phyloP scores from a whole-genome alignment of 257 asterid genomes.

The Solanum megistacrolobum region DNA sequence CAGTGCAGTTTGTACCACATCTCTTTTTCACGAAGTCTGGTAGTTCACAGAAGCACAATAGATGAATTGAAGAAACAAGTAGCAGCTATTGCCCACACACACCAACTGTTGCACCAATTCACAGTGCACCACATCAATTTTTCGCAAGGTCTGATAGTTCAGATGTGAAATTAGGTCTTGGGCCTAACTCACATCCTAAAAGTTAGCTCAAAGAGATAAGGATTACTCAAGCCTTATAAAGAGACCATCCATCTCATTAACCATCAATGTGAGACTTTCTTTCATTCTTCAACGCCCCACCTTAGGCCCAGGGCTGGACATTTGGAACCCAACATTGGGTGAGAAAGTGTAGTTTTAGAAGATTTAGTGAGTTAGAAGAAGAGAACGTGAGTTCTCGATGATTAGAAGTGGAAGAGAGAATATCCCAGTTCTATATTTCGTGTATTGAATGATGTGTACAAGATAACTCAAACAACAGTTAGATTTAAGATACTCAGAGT shows the following conservation, averaged over 20 bases:
- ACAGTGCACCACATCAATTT: too few species aligned
- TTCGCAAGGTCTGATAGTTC: too few species aligned
- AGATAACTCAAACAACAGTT: background rate
- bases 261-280: background rate
- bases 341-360: too few species aligned
- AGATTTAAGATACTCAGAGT: background rate
- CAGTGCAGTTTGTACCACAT: conserved; percentile 20
- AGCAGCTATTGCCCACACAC: too few species aligned
- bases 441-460: background rate
- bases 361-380: background rate
- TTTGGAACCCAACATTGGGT: background rate
- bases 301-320: background rate
- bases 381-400: background rate
- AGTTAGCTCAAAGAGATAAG: too few species aligned
- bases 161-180: too few species aligned
- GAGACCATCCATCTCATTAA: too few species aligned
- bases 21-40: conserved; percentile 4
- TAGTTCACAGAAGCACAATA: conserved; percentile 3
- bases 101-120: too few species aligned
- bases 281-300: background rate
- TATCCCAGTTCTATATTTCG: background rate
- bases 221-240: background rate
- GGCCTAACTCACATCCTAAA: too few species aligned
- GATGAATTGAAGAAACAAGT: background rate
- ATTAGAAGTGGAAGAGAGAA: too few species aligned